Percentiles rank a stretch among this genome's conserved stretches.
Conservation (phyloP, 2,329 filamentous ascomycete genomes). For the Stagonosporopsis rhizophila region DNA sequence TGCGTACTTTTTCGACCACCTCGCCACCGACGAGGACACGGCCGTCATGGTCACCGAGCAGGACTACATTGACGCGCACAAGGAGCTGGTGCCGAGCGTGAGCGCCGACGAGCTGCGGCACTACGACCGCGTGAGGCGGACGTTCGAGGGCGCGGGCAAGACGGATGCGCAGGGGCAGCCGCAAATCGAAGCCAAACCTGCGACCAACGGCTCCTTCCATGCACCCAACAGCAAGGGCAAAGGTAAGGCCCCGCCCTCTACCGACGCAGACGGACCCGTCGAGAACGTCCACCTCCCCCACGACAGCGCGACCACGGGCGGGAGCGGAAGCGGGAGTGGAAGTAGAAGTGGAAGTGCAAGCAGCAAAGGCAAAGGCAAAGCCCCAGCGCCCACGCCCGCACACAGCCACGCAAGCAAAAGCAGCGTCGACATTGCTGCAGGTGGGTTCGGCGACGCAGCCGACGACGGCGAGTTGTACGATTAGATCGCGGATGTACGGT, state of each 20-base stretch:
- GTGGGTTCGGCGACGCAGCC: conserved; percentile 50
- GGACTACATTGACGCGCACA: conserved; percentile 83
- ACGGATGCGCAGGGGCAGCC: not conserved
- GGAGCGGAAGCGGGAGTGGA: conserved; percentile 1
- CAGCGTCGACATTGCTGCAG: conserved; percentile 45
- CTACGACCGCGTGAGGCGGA: conserved; percentile 81
- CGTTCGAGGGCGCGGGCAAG: conserved; percentile 74
- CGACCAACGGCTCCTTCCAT: not conserved
- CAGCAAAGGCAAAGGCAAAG: conserved; percentile 48
- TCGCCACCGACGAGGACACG: conserved; percentile 81
- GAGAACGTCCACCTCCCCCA: conserved; percentile 46
- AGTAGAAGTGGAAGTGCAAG: conserved; percentile 23
- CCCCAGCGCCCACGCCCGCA: conserved; percentile 28
- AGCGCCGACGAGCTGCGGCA: conserved; percentile 90
- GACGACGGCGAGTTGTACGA: conserved; percentile 54
- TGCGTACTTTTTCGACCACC: conserved; percentile 95
- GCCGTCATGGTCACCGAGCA: conserved; percentile 87
- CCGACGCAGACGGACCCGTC: conserved; percentile 51
- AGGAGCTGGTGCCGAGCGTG: conserved; percentile 90
- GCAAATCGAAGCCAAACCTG: not conserved
- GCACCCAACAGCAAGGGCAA: conserved; percentile 38
- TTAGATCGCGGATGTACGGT: no score
- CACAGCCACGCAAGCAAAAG: conserved; percentile 34
- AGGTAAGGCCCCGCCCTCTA: conserved; percentile 41
- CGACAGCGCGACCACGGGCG: conserved; percentile 3